A percentile compares a stretch with the other conserved stretches of the same genome.
phyloP scores from a whole-genome alignment of 2,329 filamentous ascomycete genomes.

The Cyphellophora attinorum region DNA sequence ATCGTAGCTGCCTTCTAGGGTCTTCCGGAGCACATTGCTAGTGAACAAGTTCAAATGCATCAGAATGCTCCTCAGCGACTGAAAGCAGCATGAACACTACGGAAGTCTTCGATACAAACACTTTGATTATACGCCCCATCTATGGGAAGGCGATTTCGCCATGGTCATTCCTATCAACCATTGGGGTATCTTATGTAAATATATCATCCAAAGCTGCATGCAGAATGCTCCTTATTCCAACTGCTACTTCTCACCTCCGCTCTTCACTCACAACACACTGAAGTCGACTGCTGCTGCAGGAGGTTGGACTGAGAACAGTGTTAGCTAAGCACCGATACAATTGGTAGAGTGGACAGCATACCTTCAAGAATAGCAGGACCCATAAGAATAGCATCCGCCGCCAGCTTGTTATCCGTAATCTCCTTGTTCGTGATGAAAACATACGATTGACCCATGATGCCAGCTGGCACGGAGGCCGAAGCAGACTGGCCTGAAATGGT shows the following conservation, averaged over 20 bases:
- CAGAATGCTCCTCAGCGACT: too few relatives aligned
- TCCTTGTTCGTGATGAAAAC: constrained; percentile 16
- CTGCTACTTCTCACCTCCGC: background rate
- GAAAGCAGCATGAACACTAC: too few relatives aligned
- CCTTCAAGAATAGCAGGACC: constrained; percentile 18
- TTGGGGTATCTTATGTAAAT: too few relatives aligned
- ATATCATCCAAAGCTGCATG: too few relatives aligned
- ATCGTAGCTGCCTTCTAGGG: too few relatives aligned
- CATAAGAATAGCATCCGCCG: constrained; percentile 13
- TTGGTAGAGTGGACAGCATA: background rate
- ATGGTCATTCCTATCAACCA: too few relatives aligned
- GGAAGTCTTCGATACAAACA: too few relatives aligned
- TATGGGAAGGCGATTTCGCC: too few relatives aligned
- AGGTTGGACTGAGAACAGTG: background rate
- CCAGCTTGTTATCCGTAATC: constrained; percentile 10
- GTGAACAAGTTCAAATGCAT: too few relatives aligned
- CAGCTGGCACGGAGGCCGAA: constrained; percentile 11
- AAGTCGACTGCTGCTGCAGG: background rate
- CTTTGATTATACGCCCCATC: too few relatives aligned
- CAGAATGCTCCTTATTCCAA: too few relatives aligned
- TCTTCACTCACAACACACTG: background rate
- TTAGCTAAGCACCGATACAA: background rate
- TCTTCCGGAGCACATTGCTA: too few relatives aligned
- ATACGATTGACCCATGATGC: constrained; percentile 15
- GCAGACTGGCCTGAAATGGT: constrained; percentile 3